Base-by-base conservation (phyloP, 768 basidiomycete species). In the Calocybe gangraenosa region DNA sequence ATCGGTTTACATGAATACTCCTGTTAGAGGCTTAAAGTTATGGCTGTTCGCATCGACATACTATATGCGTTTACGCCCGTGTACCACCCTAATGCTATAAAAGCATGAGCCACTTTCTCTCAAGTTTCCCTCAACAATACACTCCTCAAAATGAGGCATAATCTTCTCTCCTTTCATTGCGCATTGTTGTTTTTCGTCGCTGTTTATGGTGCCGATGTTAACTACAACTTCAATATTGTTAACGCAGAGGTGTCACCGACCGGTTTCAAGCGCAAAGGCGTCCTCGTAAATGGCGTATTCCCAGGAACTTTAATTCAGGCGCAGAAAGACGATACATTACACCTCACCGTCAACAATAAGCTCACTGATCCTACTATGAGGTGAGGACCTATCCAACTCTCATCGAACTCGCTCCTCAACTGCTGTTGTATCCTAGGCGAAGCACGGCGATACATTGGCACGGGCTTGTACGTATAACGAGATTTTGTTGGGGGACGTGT, bases 231-330 rank as follows among this genome's bases (percentile, higher is more conserved):
- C 21, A 56, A 63, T 40, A 50, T 73, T 21, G 62, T 55, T 22
- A 76, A 76, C 52, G 61, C 59, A n/a, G 40, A 48, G n/a, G 57
- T 73, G 11, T 53, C 67, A 4, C 75, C 74, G 6, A 74, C 75
- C 37, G 75, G 74, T 2, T 70, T 69, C 35, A 50, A 40, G 21
- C 56, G 59, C 37, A 59, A 61, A 19, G 67, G 64, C 19, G 71
- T 74, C 8, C 57, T 73, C 17, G 64, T 69, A 18, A 73, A 71
- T 44, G 71, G 69, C 3, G 15, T 47, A 2, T 66, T 68, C 37
- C 70, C 73, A 28, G 74, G 70, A 0, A 53, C 69, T 2, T 55
- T 68, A 15, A 66, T 76, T 30, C 54, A 62, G 25, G 71, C 66
- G 14, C 64, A 63, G 46, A 74, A 71, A 54, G 55, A 55, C 37